Conservation (phyloP, 1,284 basidiomycete genomes). For the Sparassis latifolia region DNA sequence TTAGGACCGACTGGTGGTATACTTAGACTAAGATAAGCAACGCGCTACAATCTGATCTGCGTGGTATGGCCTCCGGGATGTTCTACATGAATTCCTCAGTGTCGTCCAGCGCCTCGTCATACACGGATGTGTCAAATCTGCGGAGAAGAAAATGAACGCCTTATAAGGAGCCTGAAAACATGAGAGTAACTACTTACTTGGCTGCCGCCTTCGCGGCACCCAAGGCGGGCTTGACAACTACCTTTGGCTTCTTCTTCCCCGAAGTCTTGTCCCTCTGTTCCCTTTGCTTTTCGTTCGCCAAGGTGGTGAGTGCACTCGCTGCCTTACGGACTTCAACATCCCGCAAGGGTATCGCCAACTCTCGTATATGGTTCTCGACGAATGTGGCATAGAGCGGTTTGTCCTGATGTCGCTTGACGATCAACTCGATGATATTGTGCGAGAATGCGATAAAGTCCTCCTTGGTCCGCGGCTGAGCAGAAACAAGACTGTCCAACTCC, state of each 20-base stretch:
- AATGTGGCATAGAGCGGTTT: conserved; percentile 81
- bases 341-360: conserved; percentile 67
- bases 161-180: neutral
- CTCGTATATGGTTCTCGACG: conserved; percentile 75
- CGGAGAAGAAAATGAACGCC: conserved; percentile 1
- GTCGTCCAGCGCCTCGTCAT: conserved; percentile 84
- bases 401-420: conserved; percentile 71
- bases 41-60: conserved; percentile 3
- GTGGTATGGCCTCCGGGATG: no score
- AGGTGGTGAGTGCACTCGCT: conserved; percentile 72
- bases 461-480: conserved; percentile 76
- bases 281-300: conserved; percentile 92
- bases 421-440: conserved; percentile 59
- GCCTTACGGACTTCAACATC: conserved; percentile 88
- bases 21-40: conserved; percentile 10
- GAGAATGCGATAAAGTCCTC: conserved; percentile 79
- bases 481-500: conserved; percentile 66
- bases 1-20: neutral
- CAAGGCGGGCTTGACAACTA: conserved; percentile 62
- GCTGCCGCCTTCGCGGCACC: conserved; percentile 61
- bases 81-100: conserved; percentile 79
- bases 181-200: conserved; percentile 41
- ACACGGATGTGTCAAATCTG: conserved; percentile 72
- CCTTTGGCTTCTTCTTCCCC: conserved; percentile 85
- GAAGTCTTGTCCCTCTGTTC: conserved; percentile 79